These are phyloP conservation scores for Hyaloscypha variabilis DNA, from an alignment of 495 filamentous ascomycete species.

Conservation along the genomic window DNA sequence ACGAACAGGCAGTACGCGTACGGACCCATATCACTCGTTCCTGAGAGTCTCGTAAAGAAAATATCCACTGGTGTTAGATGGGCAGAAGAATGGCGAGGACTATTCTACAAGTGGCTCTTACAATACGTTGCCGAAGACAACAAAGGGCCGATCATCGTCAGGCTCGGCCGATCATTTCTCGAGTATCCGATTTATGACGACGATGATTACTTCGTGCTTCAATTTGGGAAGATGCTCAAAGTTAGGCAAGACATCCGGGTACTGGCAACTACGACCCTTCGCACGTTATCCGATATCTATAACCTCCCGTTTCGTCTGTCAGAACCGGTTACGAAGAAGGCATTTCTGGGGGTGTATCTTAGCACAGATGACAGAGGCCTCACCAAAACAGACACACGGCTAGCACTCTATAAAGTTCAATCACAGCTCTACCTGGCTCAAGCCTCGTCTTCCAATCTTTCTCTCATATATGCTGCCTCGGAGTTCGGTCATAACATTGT, in stretches of 20 bases:
- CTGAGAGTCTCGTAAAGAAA: constrained; percentile 18
- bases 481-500: constrained; percentile 10
- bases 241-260: constrained; percentile 22
- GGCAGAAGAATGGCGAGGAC: constrained; percentile 21
- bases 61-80: constrained; percentile 4
- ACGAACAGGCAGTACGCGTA: not conserved
- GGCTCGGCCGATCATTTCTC: constrained; percentile 18
- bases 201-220: constrained; percentile 17
- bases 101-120: constrained; percentile 24
- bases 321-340: constrained; percentile 1
- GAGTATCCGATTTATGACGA: constrained; percentile 25
- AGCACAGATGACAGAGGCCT: constrained; percentile 20
- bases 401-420: constrained; percentile 9
- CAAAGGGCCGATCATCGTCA: constrained; percentile 14
- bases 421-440: constrained; percentile 22
- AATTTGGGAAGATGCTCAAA: constrained; percentile 27
- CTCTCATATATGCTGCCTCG: constrained; percentile 28
- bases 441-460: not conserved
- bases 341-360: constrained; percentile 28
- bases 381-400: not conserved
- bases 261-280: constrained; percentile 20
- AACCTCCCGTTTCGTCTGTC: not conserved
- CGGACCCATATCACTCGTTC: constrained; percentile 7
- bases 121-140: not conserved
- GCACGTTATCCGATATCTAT: constrained; percentile 12